Conservation (phyloP, 257 asterid species). For the Solanum sejunctum region DNA sequence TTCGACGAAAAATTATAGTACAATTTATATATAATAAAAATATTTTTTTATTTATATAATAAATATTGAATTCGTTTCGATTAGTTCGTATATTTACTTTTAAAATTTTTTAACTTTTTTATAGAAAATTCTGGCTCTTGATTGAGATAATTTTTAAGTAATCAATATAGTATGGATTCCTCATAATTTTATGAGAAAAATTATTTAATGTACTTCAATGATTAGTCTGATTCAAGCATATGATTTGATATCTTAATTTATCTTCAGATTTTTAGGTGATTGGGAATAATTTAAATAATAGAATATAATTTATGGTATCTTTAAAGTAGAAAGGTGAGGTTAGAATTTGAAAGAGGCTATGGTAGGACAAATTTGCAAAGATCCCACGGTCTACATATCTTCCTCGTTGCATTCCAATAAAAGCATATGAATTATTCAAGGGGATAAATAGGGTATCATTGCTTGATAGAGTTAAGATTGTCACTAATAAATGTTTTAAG, state of each 20-base stretch:
- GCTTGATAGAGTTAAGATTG: no score
- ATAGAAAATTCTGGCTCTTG: no score
- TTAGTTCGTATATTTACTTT: no score
- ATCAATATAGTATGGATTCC: background rate
- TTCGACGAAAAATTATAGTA: no score
- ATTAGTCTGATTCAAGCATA: background rate
- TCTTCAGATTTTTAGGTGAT: background rate
- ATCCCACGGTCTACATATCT: background rate
- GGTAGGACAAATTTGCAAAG: background rate
- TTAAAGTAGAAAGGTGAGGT: background rate
- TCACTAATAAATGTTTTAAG: background rate
- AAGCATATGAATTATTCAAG: background rate
- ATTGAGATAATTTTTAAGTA: background rate
- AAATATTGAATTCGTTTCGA: no score
- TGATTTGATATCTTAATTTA: background rate
- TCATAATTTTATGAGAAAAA: background rate
- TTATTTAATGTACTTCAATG: background rate
- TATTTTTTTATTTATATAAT: no score
- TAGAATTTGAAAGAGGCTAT: background rate
- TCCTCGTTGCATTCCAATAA: background rate
- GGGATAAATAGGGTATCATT: background rate
- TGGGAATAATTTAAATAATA: background rate
- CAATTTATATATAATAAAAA: no score
- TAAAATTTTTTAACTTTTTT: no score
- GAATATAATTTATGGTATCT: background rate